Percentiles rank a stretch among this genome's conserved stretches.
Evolutionary conservation across 2,329 filamentous ascomycete genomes (phyloP).

Genomic region (Penicillium paneum): DNA sequence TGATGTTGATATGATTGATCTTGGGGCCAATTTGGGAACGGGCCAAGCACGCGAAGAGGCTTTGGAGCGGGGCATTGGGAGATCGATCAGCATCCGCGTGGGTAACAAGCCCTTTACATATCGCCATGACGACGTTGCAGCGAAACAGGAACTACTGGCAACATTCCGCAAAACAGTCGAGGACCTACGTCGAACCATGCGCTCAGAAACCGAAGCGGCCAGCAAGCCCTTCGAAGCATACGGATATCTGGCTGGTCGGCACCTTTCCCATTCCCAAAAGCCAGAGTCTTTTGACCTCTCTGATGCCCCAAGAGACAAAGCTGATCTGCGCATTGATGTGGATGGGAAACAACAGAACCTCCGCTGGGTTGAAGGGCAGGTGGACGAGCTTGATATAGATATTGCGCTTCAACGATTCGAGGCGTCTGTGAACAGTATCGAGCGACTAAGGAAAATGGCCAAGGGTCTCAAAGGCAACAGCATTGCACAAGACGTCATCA

Average conservation of each 20-base stretch:
- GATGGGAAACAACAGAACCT: slow-evolving; percentile 96
- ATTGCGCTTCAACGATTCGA: slow-evolving; percentile 90
- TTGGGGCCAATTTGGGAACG: slow-evolving; percentile 54
- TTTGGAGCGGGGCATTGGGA: slow-evolving; percentile 63
- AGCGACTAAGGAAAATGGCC: slow-evolving; percentile 77
- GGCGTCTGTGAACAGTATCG: slow-evolving; percentile 75
- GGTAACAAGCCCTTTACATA: slow-evolving; percentile 93
- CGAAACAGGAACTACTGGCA: slow-evolving; percentile 77
- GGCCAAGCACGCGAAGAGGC: slow-evolving; percentile 40
- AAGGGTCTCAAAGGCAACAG: slow-evolving; percentile 78
- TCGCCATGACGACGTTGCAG: slow-evolving; percentile 75
- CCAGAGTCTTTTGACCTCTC: slow-evolving; percentile 74
- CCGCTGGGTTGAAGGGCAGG: slow-evolving; percentile 90
- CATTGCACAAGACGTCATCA: slow-evolving; percentile 88
- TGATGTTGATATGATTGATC: slow-evolving; percentile 89
- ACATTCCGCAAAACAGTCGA: slow-evolving; percentile 92
- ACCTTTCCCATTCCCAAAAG: slow-evolving; percentile 69
- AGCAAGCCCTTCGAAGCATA: slow-evolving; percentile 81
- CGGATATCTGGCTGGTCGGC: slow-evolving; percentile 78
- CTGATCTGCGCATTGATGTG: slow-evolving; percentile 81
- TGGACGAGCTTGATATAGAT: slow-evolving; percentile 94
- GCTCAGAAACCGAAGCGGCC: slow-evolving; percentile 82
- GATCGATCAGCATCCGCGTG: slow-evolving; percentile 86
- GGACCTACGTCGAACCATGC: slow-evolving; percentile 78
- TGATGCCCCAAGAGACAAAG: slow-evolving; percentile 70